Base-by-base conservation (phyloP, 2,329 filamentous ascomycete genomes). In the Penicillium brasilianum region DNA sequence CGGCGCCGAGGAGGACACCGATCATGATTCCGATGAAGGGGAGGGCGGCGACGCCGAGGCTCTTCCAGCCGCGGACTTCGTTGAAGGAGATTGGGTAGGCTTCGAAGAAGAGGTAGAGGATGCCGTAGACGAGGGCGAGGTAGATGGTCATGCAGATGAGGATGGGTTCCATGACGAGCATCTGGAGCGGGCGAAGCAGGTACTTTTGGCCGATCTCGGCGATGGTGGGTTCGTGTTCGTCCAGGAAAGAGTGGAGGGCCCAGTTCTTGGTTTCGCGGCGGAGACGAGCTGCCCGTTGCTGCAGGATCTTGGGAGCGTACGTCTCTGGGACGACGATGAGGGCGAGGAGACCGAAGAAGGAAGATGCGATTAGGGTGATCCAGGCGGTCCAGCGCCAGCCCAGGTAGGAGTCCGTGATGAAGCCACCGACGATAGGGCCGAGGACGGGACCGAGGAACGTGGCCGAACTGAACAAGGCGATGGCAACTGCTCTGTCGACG, bases 351-450 rank as follows among this genome's bases (percentile, higher is more conserved):
- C 77, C 78, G 61, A 84, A 79, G 41, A 78, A 70, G 1, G 69
- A 69, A 0, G 75, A 74, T 62, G 83, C 76, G 55, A 87, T 85
- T 28, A 83, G 68, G 0, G 83, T 85, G 44, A 86, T 77, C 78
- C 84, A 88, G 7, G 80, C 79, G 0, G 83, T 87, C 84, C 85
- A 87, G 39, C 84, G 76, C 84, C 85, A 87, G 30, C 84, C 83
- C 0, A 87, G 78, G 60, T 80, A 62, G 18, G 76, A 81, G 49
- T 82, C 73, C 1, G 80, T 81, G 25, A 84, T 78, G 61, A 85
- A 85, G 0, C 79, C 81, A 13, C 83, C 82, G 3, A 82, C 68
- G 55, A 86, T 81, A 1, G 84, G 81, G 0, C 81, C 82, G 0
- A 79, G 66, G 3, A 79, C 76, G 2, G 83, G 83, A 0, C 84